A percentile compares a stretch with the other conserved stretches of the same genome.
phyloP scores from a whole-genome alignment of 108 stramenopile genomes.

The Conticribra guillardii region DNA sequence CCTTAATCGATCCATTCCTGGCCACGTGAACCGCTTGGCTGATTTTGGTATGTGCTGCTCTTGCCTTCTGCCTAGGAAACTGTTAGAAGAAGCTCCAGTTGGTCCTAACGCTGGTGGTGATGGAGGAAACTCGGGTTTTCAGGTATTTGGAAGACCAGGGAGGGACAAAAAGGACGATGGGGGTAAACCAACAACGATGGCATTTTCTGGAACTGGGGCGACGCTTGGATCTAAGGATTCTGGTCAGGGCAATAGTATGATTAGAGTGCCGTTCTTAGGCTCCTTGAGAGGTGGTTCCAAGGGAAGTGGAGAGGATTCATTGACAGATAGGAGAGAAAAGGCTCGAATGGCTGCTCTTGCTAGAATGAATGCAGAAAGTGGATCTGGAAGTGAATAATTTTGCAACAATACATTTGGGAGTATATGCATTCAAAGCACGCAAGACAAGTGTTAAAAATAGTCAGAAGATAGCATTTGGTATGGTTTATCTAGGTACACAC shows the following conservation, averaged over 20 bases:
- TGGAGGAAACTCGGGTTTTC: constrained; percentile 29
- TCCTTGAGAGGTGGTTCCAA: constrained; percentile 33
- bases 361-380: constrained; percentile 57
- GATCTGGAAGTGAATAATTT: constrained; percentile 38
- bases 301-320: constrained; percentile 46
- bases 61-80: constrained; percentile 81
- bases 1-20: constrained; percentile 66
- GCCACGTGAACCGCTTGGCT: constrained; percentile 88
- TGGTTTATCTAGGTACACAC: no score
- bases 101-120: constrained; percentile 52
- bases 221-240: constrained; percentile 46
- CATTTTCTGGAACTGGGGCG: constrained; percentile 62
- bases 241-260: constrained; percentile 7
- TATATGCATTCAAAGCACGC: no score
- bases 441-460: no score
- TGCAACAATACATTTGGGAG: background rate
- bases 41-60: constrained; percentile 79
- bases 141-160: constrained; percentile 52
- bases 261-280: constrained; percentile 38
- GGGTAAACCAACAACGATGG: constrained; percentile 23
- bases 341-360: constrained; percentile 83
- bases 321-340: constrained; percentile 83
- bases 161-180: constrained; percentile 43
- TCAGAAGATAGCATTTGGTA: no score
- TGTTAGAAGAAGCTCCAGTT: constrained; percentile 83